These are phyloP conservation scores for Scalesia atractyloides DNA, from an alignment of 129 eudicot genomes.

Conservation along the genomic window DNA sequence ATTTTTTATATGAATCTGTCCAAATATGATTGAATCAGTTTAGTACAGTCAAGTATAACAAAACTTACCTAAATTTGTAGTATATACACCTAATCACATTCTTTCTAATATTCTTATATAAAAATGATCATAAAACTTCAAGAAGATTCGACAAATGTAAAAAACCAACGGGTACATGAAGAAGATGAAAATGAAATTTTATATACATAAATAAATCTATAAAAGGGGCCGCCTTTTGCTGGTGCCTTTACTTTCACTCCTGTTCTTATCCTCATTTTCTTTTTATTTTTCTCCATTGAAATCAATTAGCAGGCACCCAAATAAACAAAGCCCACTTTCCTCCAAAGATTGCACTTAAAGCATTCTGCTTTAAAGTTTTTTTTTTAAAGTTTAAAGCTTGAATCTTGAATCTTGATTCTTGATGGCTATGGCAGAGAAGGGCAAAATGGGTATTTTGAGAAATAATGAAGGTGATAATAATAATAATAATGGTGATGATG, in stretches of 20 bases:
- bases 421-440: conserved; percentile 20
- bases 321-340: conserved; percentile 36
- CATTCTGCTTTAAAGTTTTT: background rate
- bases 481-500: conserved; percentile 23
- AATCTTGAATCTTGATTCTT: conserved; percentile 25
- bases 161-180: background rate
- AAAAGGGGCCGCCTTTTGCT: conserved; percentile 40
- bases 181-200: conserved; percentile 14
- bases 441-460: conserved; percentile 26
- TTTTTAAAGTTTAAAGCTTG: background rate
- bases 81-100: conserved; percentile 12
- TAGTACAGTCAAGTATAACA: background rate
- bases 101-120: background rate
- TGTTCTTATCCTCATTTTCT: conserved; percentile 24
- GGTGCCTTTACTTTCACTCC: conserved; percentile 35
- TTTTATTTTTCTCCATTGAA: background rate
- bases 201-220: background rate
- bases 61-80: conserved; percentile 6
- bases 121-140: background rate
- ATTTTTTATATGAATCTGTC: too few relatives aligned
- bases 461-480: conserved; percentile 16
- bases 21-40: background rate
- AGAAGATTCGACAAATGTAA: conserved; percentile 10
- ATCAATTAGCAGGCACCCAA: conserved; percentile 16
- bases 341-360: conserved; percentile 33